A percentile compares a stretch with the other conserved stretches of the same genome.
Evolutionary conservation across 129 eudicot species (phyloP).

Genomic region (Helianthus tuberosus): DNA sequence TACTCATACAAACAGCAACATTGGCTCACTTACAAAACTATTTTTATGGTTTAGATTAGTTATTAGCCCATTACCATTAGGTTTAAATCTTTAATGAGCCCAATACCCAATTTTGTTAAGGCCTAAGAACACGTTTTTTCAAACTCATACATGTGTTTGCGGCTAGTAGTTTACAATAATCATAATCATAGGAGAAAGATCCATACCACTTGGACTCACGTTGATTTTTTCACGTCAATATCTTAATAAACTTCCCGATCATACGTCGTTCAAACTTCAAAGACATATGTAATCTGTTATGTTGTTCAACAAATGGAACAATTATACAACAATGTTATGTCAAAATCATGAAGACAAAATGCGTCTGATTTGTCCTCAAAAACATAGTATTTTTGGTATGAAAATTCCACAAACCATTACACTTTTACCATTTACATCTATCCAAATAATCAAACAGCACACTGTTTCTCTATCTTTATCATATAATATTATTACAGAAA

Average conservation of each 20-base stretch:
- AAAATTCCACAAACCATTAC: not conserved
- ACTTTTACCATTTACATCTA: no score
- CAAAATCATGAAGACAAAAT: slow-evolving; percentile 5
- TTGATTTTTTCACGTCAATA: slow-evolving; percentile 9
- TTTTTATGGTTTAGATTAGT: no score
- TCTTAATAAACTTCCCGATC: not conserved
- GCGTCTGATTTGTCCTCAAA: slow-evolving; percentile 14
- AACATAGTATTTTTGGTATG: not conserved
- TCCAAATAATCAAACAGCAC: not conserved
- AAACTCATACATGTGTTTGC: no score
- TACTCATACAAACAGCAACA: no score
- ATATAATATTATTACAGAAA: slow-evolving; percentile 13
- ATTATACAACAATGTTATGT: not conserved
- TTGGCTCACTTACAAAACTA: no score
- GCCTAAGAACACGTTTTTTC: no score
- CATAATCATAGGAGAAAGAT: not conserved
- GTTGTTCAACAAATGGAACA: not conserved
- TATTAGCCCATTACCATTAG: no score
- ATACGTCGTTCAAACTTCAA: not conserved
- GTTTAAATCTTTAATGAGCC: no score
- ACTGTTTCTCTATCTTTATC: not conserved
- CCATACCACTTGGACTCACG: not conserved
- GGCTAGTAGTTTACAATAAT: not conserved
- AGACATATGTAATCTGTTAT: not conserved
- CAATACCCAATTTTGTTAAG: no score